Percentiles rank a stretch among this genome's conserved stretches.
phyloP scores from a whole-genome alignment of 805 yeast genomes.

The Lipomyces kockii region DNA sequence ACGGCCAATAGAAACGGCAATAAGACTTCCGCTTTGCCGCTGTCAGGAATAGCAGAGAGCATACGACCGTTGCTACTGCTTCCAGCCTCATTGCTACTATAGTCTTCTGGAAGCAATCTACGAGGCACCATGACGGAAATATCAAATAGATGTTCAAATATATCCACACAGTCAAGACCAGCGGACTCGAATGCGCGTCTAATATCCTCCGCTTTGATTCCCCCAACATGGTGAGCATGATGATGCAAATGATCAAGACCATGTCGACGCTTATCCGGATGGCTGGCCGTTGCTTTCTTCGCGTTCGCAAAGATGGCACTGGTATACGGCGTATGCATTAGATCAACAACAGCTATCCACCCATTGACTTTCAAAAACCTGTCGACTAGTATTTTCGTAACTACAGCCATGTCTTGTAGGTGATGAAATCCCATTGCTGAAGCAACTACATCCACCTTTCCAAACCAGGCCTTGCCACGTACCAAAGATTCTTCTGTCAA shows the following conservation, averaged over 20 bases:
- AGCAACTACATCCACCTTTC: constrained; percentile 21
- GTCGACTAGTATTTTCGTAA: neutral
- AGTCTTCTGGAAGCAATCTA: neutral
- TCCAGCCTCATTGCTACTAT: neutral
- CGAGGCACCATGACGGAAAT: constrained; percentile 15
- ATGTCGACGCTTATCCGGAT: neutral
- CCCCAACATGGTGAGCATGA: constrained; percentile 23
- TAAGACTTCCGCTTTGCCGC: constrained; percentile 1
- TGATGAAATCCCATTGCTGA: constrained; percentile 32
- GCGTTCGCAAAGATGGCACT: constrained; percentile 16
- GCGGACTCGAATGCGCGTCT: constrained; percentile 13
- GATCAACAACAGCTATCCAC: constrained; percentile 26
- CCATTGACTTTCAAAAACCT: constrained; percentile 16
- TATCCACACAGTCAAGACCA: constrained; percentile 8
- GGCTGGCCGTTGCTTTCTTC: neutral
- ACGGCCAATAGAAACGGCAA: constrained; percentile 23
- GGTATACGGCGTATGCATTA: constrained; percentile 10
- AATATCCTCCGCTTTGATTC: constrained; percentile 13
- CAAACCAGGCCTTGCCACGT: neutral
- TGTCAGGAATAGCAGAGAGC: neutral
- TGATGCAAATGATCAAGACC: constrained; percentile 1
- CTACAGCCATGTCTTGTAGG: constrained; percentile 14
- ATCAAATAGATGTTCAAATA: constrained; percentile 20
- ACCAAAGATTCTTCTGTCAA: neutral
- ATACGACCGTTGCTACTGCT: neutral